phyloP scores from a whole-genome alignment of 2,329 filamentous ascomycete genomes.

The Clarireedia monteithiana region DNA sequence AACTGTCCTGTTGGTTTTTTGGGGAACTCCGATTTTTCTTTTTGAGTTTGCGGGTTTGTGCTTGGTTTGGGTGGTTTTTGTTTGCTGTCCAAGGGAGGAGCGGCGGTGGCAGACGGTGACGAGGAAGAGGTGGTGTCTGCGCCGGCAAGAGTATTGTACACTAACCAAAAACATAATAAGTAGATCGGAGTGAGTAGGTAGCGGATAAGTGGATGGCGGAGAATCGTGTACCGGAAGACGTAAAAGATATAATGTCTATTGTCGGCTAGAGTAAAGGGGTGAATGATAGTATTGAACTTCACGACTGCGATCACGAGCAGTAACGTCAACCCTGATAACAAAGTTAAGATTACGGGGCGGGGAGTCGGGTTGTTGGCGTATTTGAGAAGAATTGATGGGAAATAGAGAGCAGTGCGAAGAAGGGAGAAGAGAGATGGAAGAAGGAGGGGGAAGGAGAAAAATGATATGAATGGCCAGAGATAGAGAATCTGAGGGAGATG shows the following conservation, averaged over 20 bases:
- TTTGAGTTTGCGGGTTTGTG: neutral
- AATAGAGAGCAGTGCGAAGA: constrained; percentile 28
- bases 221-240: constrained; percentile 77
- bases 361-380: neutral
- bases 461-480: constrained; percentile 80
- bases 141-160: constrained; percentile 55
- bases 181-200: constrained; percentile 66
- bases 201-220: constrained; percentile 53
- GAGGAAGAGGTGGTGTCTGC: constrained; percentile 15
- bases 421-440: constrained; percentile 42
- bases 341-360: neutral
- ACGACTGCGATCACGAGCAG: constrained; percentile 43
- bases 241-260: constrained; percentile 98
- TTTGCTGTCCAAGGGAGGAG: neutral
- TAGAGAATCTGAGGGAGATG: constrained; percentile 93
- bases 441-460: constrained; percentile 81
- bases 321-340: constrained; percentile 4
- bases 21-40: too few relatives aligned
- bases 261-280: constrained; percentile 92
- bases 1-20: too few relatives aligned
- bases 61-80: neutral
- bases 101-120: neutral
- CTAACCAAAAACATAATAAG: constrained; percentile 58
- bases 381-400: constrained; percentile 28
- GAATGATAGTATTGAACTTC: constrained; percentile 82